phyloP scores from a whole-genome alignment of 1,139 yeast genomes.

The Hyphopichia pseudoburtonii region DNA sequence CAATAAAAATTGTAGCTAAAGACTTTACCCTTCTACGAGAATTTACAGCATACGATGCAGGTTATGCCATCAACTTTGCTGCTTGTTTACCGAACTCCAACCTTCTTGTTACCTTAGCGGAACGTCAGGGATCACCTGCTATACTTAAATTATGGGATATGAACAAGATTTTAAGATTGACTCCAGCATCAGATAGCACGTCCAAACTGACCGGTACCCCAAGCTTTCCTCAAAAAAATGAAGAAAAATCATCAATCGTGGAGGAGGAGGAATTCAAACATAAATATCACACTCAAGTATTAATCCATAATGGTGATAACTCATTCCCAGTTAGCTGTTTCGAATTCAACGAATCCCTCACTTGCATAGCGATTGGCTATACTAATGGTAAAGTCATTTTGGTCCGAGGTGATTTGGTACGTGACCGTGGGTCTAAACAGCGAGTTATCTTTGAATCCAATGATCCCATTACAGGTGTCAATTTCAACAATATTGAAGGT shows the following conservation, averaged over 20 bases:
- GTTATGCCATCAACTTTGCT: constrained; percentile 61
- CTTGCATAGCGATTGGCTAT: constrained; percentile 78
- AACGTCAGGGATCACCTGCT: constrained; percentile 68
- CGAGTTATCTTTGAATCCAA: constrained; percentile 67
- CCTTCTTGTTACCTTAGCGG: constrained; percentile 69
- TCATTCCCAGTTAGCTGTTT: constrained; percentile 74
- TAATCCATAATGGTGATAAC: constrained; percentile 53
- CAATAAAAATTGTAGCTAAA: constrained; percentile 58
- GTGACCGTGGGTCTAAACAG: constrained; percentile 91
- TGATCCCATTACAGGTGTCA: constrained; percentile 82
- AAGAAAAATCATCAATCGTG: constrained; percentile 20
- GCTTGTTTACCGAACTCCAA: constrained; percentile 46
- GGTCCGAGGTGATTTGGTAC: constrained; percentile 80
- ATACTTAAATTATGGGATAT: constrained; percentile 74
- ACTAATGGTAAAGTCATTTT: constrained; percentile 84
- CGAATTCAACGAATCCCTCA: constrained; percentile 52
- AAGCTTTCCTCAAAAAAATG: constrained; percentile 13
- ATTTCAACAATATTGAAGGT: constrained; percentile 49
- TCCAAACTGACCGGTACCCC: too few species aligned
- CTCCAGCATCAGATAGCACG: constrained; percentile 13
- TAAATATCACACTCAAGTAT: constrained; percentile 35
- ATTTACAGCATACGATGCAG: constrained; percentile 66
- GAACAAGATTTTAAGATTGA: constrained; percentile 40
- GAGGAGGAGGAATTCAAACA: constrained; percentile 30
- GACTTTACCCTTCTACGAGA: constrained; percentile 45